Evolutionary conservation across 805 yeast species (phyloP), one percentile per base, ranked within the genome.

Genomic region (Lipomyces spencermartinsiae): DNA sequence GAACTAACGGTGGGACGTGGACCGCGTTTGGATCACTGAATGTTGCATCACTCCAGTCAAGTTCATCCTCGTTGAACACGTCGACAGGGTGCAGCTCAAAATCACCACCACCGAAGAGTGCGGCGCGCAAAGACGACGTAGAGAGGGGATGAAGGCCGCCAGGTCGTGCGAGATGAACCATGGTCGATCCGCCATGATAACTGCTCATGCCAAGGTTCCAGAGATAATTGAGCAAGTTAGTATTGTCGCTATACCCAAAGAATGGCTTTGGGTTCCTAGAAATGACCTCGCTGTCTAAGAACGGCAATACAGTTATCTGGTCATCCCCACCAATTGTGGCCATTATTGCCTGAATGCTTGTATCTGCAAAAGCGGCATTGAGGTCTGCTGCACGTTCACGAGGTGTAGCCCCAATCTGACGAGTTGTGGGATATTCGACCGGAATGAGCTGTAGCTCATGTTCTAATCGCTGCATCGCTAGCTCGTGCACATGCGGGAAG

Each of bases 191-290:
- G 56, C 56, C 56, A 53, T 53, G 56, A 19, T 53, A 53, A 25
- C 56, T 22, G 19, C 29, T 53, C 8, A 53, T 53, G 12, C 56
- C 56, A 16, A 53, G 31, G 34, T 53, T 53, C 56, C 56, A 53
- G 56, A 53, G 56, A 53, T 53, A 53, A 53, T 53, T 53, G 19
- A 53, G 56, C 56, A 53, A 25, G 56, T 53, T 53, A 33, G 56
- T 53, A 29, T 53, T 53, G 10, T 53, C 56, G 33, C 56, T 53
- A 19, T 53, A 53, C 29, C 56, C 56, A 53, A 53, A 25, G 56
- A 53, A 53, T 10, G 56, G 56, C 56, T 53, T 53, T 22, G 56
- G 56, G 56, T 53, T 53, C 56, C 19, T 53, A 3, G 56, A 14
- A 25, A 53, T 53, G 16, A 53, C 10, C 25, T 25, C 56, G 19